Conservation (phyloP, 176 grass and related monocot genomes). For the Guadua angustifolia region DNA sequence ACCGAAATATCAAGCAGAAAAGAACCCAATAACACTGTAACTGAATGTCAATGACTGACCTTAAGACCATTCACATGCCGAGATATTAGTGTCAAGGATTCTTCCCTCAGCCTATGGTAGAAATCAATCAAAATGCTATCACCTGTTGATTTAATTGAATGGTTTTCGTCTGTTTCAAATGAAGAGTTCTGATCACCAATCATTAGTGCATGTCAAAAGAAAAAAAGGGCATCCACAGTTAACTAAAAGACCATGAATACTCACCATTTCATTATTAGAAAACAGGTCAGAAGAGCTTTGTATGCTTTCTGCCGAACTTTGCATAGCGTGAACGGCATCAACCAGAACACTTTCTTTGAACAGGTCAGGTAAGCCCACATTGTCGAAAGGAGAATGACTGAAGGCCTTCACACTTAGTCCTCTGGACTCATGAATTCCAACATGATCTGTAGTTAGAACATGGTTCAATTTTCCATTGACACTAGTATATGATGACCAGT, state of each 20-base stretch:
- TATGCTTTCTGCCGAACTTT: conserved; percentile 31
- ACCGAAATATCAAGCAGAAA: conserved; percentile 33
- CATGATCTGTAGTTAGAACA: conserved; percentile 18
- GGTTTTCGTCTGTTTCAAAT: conserved; percentile 54
- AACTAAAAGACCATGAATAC: conserved; percentile 19
- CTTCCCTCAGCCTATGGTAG: conserved; percentile 49
- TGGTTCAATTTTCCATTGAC: conserved; percentile 29
- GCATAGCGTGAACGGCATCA: neutral
- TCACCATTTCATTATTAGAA: conserved; percentile 56
- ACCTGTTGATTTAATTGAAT: conserved; percentile 43
- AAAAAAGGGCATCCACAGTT: neutral
- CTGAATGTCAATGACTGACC: conserved; percentile 37
- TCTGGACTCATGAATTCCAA: conserved; percentile 14
- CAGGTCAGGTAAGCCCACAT: conserved; percentile 42
- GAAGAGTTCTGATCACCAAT: conserved; percentile 63
- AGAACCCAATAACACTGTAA: neutral
- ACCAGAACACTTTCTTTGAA: conserved; percentile 17
- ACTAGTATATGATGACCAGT: conserved; percentile 41
- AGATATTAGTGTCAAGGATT: conserved; percentile 38
- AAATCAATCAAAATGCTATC: conserved; percentile 48
- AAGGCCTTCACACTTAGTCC: conserved; percentile 14
- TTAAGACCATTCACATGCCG: conserved; percentile 37
- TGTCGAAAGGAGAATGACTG: conserved; percentile 26
- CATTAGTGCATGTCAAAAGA: conserved; percentile 44
- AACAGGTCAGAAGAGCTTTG: conserved; percentile 49